These are phyloP conservation scores for Trichoderma sp. DNA, from an alignment of 2,329 filamentous ascomycete species.

Conservation along the genomic window DNA sequence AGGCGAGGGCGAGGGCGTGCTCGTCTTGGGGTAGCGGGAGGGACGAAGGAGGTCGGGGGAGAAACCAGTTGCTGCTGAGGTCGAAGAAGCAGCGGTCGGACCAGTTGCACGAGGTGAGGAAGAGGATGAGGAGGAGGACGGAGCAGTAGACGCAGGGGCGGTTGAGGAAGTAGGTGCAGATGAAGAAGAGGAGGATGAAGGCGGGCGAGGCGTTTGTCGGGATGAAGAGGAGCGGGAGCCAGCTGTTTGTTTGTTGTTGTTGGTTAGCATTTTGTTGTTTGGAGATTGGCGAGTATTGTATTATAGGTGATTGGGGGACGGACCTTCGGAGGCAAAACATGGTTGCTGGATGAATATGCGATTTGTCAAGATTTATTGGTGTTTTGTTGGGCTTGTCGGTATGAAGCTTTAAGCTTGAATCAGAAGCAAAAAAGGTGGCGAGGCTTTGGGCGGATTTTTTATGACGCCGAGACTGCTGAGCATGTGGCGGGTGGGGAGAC, in stretches of 20 bases:
- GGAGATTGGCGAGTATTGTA: not conserved
- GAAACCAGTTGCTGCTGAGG: slow-evolving; percentile 88
- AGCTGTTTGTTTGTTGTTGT: slow-evolving; percentile 50
- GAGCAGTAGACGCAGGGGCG: slow-evolving; percentile 98
- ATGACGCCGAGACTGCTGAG: not conserved
- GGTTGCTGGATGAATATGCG: slow-evolving; percentile 19
- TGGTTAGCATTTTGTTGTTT: not conserved
- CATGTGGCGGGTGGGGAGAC: not conserved
- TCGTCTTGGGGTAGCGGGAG: not conserved
- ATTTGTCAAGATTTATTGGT: not conserved
- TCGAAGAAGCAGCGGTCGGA: slow-evolving; percentile 91
- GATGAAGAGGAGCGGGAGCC: slow-evolving; percentile 84
- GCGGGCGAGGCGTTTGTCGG: slow-evolving; percentile 80
- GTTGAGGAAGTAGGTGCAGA: slow-evolving; percentile 93
- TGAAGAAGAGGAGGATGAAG: slow-evolving; percentile 85
- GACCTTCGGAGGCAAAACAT: slow-evolving; percentile 66
- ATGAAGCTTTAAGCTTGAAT: not conserved
- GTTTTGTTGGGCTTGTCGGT: not conserved
- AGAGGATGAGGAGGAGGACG: slow-evolving; percentile 89
- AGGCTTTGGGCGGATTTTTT: not conserved
- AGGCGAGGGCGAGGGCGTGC: slow-evolving; percentile 25
- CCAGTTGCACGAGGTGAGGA: slow-evolving; percentile 88
- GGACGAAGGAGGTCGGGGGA: slow-evolving; percentile 59
- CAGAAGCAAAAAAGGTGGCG: not conserved
- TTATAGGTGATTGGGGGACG: not conserved